Conservation (phyloP, 306 rosid species). For the Purshia tridentata region DNA sequence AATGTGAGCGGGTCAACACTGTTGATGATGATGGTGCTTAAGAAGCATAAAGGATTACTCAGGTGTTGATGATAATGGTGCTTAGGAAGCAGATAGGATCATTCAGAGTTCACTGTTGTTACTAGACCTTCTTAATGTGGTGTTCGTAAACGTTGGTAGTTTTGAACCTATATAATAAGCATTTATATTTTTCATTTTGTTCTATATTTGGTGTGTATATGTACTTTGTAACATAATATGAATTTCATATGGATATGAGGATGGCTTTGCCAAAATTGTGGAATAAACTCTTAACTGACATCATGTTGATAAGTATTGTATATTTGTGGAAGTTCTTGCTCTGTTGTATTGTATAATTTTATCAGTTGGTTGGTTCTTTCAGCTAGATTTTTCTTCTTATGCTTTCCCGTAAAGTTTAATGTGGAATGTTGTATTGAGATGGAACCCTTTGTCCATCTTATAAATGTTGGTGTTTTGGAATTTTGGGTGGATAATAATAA, state of each 20-base stretch:
- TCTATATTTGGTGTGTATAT: not conserved
- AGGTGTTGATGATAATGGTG: constrained; percentile 63
- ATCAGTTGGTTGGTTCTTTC: too few relatives aligned
- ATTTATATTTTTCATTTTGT: not conserved
- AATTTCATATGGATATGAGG: not conserved
- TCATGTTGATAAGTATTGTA: not conserved
- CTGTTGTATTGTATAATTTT: too few relatives aligned
- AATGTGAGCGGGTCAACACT: constrained; percentile 83
- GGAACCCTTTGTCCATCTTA: too few relatives aligned
- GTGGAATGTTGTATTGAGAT: too few relatives aligned
- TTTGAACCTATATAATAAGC: not conserved
- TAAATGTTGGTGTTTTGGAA: too few relatives aligned
- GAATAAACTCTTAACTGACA: not conserved
- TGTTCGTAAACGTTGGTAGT: not conserved
- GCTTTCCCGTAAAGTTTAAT: not conserved
- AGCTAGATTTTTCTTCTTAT: not conserved
- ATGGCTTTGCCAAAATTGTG: not conserved
- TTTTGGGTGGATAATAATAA: too few relatives aligned
- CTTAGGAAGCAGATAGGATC: constrained; percentile 27
- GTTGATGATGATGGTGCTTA: constrained; percentile 72
- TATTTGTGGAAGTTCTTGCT: not conserved
- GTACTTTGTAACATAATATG: not conserved
- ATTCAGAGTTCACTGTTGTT: not conserved
- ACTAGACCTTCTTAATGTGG: not conserved
- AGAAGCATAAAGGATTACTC: not conserved